Evolutionary conservation across 2,329 filamentous ascomycete species (phyloP), one percentile per base, ranked within the genome.

Genomic region (Myriangium duriaei): DNA sequence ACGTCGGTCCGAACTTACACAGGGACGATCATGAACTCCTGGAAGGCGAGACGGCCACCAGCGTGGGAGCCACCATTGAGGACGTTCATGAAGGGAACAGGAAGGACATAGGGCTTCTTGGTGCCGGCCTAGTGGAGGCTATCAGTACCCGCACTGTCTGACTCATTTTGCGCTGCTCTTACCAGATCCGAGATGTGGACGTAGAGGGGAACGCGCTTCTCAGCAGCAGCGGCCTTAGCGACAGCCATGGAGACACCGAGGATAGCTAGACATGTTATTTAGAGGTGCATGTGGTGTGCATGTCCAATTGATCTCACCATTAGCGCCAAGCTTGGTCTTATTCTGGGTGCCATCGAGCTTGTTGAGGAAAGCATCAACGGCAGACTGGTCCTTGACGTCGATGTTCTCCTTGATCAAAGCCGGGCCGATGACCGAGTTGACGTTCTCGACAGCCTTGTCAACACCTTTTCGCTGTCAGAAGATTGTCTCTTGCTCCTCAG

Each of bases 31-130:
- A 69, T 69, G 61, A 69, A 69, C 54, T 69, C 65, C 55, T 74
- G 71, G 60, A 74, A 74, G 31, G 70, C 69, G 51, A 74, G 76
- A 61, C 87, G 84, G 58, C 91, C 91, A 75, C 91, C 91, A 51
- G 91, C 91, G 72, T 98, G 91, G 57, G 88, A 96, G 52, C 91
- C 81, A 49, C 71, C 71, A 56, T 75, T 74, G 37, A 75, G 60
- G 36, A 74, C 69, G 54, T 73, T 73, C 61, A 68, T 65, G 56
- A 69, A 74, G 17, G 71, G 71, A 31, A 73, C 69, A 29, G 70
- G 71, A 32, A 74, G 58, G 30, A 73, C 61, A 51, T 69, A 72
- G 46, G 64, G 63, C 58, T 67, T 66, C 57, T 64, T 65, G 50
- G 64, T 65, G 46, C 65, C 64, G 21, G 66, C 62, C 21, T 26